Evolutionary conservation across 176 grass and related monocot species (phyloP).

Genomic region (Tillandsia leiboldiana): DNA sequence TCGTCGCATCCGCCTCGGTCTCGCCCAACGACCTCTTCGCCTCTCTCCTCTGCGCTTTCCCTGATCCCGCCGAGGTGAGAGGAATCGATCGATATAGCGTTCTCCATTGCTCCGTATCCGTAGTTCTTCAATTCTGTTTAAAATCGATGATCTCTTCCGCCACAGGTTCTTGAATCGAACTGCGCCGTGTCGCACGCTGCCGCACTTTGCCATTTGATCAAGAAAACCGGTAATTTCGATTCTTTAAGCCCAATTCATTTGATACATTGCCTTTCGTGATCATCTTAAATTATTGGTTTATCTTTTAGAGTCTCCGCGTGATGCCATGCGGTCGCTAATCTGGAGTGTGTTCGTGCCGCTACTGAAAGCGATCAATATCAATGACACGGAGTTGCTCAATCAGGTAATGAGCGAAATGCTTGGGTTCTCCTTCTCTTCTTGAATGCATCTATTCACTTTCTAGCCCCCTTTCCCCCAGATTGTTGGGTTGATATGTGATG

Average conservation of each 20-base stretch:
- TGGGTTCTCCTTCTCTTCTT: background rate
- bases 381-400: slow-evolving; percentile 30
- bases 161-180: slow-evolving; percentile 14
- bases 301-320: slow-evolving; percentile 25
- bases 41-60: slow-evolving; percentile 48
- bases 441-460: background rate
- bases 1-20: slow-evolving; percentile 45
- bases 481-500: slow-evolving; percentile 37
- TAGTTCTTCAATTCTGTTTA: too few relatives aligned
- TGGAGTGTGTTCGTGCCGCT: slow-evolving; percentile 58
- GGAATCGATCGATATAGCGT: background rate
- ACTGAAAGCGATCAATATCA: slow-evolving; percentile 29
- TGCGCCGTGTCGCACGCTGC: slow-evolving; percentile 34
- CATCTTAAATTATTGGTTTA: background rate
- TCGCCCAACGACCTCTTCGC: slow-evolving; percentile 48
- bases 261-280: slow-evolving; percentile 11
- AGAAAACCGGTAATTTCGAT: slow-evolving; percentile 25
- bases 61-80: slow-evolving; percentile 25
- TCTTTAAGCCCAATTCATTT: background rate
- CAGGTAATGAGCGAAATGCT: slow-evolving; percentile 22
- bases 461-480: slow-evolving; percentile 19
- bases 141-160: too few relatives aligned
- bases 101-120: background rate
- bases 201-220: slow-evolving; percentile 63
- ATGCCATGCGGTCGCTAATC: slow-evolving; percentile 38